phyloP scores from a whole-genome alignment of 306 rosid species.

The Pterocarpus santalinus region DNA sequence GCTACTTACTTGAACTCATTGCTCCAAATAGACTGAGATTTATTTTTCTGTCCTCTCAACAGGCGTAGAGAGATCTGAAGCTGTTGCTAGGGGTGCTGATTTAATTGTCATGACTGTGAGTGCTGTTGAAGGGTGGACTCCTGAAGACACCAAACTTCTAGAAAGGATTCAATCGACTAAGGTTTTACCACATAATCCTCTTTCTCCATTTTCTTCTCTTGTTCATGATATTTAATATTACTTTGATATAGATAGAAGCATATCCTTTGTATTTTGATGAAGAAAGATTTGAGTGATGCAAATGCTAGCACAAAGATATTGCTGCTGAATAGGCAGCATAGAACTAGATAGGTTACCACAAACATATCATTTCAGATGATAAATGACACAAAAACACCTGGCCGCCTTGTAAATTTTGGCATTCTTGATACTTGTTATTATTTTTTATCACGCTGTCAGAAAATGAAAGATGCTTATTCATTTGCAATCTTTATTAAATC shows the following conservation, averaged over 20 bases:
- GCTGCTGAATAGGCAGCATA: slow-evolving; percentile 15
- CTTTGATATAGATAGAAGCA: slow-evolving; percentile 6
- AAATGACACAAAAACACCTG: slow-evolving; percentile 4
- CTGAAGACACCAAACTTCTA: slow-evolving; percentile 81
- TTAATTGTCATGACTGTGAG: slow-evolving; percentile 84
- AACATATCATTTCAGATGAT: slow-evolving; percentile 20
- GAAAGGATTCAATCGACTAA: slow-evolving; percentile 76
- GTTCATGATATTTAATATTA: slow-evolving; percentile 44
- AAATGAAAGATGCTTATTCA: slow-evolving; percentile 14
- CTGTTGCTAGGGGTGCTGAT: slow-evolving; percentile 94
- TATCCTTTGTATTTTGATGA: slow-evolving; percentile 18
- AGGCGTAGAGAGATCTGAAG: slow-evolving; percentile 99
- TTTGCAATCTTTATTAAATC: slow-evolving; percentile 31
- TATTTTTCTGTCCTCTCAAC: slow-evolving; percentile 42
- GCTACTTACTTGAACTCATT: slow-evolving; percentile 7
- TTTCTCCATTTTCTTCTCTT: slow-evolving; percentile 12
- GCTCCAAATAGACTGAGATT: slow-evolving; percentile 27
- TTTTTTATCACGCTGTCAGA: slow-evolving; percentile 31
- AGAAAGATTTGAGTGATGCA: background rate
- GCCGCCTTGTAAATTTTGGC: slow-evolving; percentile 15
- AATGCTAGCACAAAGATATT: slow-evolving; percentile 4
- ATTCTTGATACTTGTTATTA: slow-evolving; percentile 11
- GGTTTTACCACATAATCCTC: slow-evolving; percentile 55
- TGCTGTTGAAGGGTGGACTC: slow-evolving; percentile 92
- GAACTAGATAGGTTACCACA: slow-evolving; percentile 8